Evolutionary conservation across 2,329 filamentous ascomycete genomes (phyloP), one percentile per base, ranked within the genome.

Genomic region (Penicillium sp.): DNA sequence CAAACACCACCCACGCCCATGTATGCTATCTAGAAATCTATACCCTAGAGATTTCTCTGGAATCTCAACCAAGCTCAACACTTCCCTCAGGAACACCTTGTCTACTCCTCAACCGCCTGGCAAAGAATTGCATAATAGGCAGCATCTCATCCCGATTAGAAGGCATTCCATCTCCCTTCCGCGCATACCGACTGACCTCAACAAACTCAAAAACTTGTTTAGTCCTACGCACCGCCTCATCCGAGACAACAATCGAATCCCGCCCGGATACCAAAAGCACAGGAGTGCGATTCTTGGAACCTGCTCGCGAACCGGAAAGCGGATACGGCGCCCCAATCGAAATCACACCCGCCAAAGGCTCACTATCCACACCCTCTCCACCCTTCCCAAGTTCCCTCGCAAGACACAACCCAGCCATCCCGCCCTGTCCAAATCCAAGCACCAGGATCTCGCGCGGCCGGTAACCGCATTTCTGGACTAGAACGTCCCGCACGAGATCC

Each of bases 61-160:
- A 43, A 1, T 22, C 20, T 52, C 50, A 73, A 23, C 66, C 65
- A 62, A 79, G 64, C 60, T 79, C 76, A 33, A 79, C 64, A 64
- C 73, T 75, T 2, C 75, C 77, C 59, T 76, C 75, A 0, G 76
- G 77, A 40, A 79, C 76, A 29, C 77, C 77, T 51, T 73, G 69
- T 54, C 71, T 69, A 67, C 76, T 79, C 54, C 70, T 69, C 56
- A 79, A 62, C 47, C 73, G 65, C 33, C 75, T 66, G 22, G 74
- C 76, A 63, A 79, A 82, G 70, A 87, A 97, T 67, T 88, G 85
- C 91, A 97, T 97, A 57, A 97, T 82, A 0, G 92, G 92, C 66
- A 92, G 69, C 82, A 95, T 92, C 79, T 97, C 92, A 11, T 95
- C 91, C 51, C 88, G 81, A 69, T 82, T 88, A 44, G 80, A 78